A percentile compares a stretch with the other conserved stretches of the same genome.
These are phyloP conservation scores for Dictyostelium capitatum DNA, from an alignment of 78 protist genomes.

Conservation along the genomic window DNA sequence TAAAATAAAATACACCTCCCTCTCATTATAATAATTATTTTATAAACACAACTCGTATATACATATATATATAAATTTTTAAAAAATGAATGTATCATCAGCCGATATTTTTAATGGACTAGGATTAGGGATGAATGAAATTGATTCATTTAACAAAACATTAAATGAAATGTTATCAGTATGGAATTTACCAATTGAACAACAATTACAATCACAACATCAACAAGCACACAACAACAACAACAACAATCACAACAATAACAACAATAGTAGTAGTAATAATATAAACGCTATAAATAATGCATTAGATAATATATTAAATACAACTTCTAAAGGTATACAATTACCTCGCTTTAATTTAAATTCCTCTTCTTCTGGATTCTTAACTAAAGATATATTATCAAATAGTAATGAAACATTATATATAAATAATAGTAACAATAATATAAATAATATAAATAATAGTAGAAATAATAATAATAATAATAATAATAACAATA, in stretches of 20 bases:
- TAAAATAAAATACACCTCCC: too few relatives aligned
- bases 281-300: background rate
- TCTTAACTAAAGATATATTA: background rate
- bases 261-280: background rate
- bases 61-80: background rate
- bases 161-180: conserved; percentile 71
- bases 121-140: conserved; percentile 44
- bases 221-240: conserved; percentile 13
- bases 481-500: conserved; percentile 23
- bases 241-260: background rate
- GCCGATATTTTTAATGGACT: conserved; percentile 34
- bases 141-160: conserved; percentile 71
- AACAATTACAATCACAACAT: conserved; percentile 1
- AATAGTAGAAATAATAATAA: background rate
- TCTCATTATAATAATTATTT: too few relatives aligned
- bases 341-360: conserved; percentile 21
- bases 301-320: conserved; percentile 16
- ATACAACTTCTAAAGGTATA: background rate
- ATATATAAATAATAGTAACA: background rate
- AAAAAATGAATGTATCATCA: conserved; percentile 38
- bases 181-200: conserved; percentile 24
- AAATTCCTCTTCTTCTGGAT: background rate
- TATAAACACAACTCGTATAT: background rate
- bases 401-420: background rate
- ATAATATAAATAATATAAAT: conserved; percentile 2